A percentile compares a stretch with the other conserved stretches of the same genome.
Evolutionary conservation across 108 stramenopile genomes (phyloP).

Genomic region (Nitzschia sp.): DNA sequence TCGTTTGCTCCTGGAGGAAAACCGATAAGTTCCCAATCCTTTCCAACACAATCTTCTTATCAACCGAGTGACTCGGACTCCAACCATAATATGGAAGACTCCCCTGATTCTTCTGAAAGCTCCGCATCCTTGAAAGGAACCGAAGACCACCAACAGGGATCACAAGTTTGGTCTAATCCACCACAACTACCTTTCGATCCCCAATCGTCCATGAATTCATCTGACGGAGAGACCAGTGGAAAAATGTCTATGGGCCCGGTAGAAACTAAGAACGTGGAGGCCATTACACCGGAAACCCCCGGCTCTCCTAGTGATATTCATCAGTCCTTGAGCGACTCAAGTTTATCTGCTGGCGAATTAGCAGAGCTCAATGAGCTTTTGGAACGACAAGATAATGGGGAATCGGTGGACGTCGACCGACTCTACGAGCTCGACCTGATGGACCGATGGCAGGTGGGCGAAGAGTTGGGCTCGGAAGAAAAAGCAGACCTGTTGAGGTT

Average conservation of each 20-base stretch:
- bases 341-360: conserved; percentile 16
- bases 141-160: not conserved
- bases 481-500: conserved; percentile 10
- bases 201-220: not conserved
- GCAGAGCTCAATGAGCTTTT: conserved; percentile 25
- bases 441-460: conserved; percentile 24
- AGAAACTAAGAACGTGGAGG: not conserved
- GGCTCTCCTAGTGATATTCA: conserved; percentile 3
- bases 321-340: conserved; percentile 16
- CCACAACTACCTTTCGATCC: conserved; percentile 11
- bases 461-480: conserved; percentile 3
- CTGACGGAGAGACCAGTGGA: not conserved
- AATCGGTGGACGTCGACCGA: conserved; percentile 22
- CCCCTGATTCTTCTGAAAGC: not conserved
- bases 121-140: not conserved
- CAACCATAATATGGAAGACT: too few relatives aligned
- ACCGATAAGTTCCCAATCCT: not conserved
- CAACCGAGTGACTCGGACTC: conserved; percentile 16
- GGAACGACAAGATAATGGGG: conserved; percentile 22
- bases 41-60: conserved; percentile 8
- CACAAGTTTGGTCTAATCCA: conserved; percentile 12
- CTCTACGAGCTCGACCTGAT: conserved; percentile 25
- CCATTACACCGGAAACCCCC: not conserved
- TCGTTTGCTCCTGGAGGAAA: not conserved
- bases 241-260: not conserved